Conservation (phyloP, 257 asterid species). For the Gentiana dahurica region DNA sequence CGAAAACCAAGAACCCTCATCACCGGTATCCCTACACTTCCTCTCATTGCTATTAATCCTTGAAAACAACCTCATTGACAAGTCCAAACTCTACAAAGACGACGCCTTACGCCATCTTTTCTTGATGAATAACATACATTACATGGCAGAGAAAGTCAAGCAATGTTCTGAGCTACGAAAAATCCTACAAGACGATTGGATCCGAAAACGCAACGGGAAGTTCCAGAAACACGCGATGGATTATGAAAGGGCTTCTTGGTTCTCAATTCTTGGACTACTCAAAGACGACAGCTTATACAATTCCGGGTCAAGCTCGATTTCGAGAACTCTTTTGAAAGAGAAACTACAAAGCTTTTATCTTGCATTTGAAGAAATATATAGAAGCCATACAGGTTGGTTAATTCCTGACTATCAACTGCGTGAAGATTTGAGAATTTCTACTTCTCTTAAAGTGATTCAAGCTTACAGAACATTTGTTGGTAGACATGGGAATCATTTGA, state of each 20-base stretch:
- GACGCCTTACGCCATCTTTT: conserved; percentile 66
- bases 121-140: conserved; percentile 80
- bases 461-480: conserved; percentile 84
- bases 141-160: conserved; percentile 79
- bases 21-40: conserved; percentile 46
- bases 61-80: conserved; percentile 57
- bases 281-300: conserved; percentile 63
- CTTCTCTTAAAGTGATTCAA: conserved; percentile 77
- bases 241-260: conserved; percentile 89
- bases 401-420: conserved; percentile 64
- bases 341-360: conserved; percentile 56
- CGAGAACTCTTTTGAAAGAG: conserved; percentile 58
- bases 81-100: conserved; percentile 69
- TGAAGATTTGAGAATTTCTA: conserved; percentile 70
- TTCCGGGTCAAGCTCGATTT: conserved; percentile 56
- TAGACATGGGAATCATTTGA: conserved; percentile 44
- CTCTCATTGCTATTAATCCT: conserved; percentile 49
- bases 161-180: conserved; percentile 43
- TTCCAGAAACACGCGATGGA: conserved; percentile 81
- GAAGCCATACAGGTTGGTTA: conserved; percentile 82
- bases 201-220: conserved; percentile 67
- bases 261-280: conserved; percentile 60
- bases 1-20: conserved; percentile 11
- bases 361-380: conserved; percentile 88
- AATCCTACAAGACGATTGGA: conserved; percentile 68